Percentiles rank a stretch among this genome's conserved stretches.
phyloP scores from a whole-genome alignment of 192 early-diverging fungal species.

The Coemansia sp. region DNA sequence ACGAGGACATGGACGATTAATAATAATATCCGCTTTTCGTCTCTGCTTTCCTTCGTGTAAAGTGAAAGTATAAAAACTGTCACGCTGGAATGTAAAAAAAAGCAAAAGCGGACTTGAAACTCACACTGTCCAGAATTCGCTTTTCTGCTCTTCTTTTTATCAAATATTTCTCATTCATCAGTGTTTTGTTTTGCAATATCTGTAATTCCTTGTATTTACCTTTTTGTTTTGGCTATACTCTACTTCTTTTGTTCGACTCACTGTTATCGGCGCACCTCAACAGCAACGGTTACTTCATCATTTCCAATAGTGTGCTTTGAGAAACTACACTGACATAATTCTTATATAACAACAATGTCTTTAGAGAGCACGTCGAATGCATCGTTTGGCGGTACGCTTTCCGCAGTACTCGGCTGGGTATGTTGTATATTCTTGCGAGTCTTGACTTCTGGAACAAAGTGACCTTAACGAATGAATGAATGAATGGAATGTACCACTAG shows the following conservation, averaged over 20 bases:
- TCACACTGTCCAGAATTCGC: neutral
- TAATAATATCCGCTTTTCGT: neutral
- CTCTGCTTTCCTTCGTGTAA: neutral
- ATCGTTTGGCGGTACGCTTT: conserved; percentile 26
- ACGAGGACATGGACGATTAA: neutral
- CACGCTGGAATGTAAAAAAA: neutral
- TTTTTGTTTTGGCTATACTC: neutral
- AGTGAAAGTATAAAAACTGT: neutral
- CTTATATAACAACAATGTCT: neutral
- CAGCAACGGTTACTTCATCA: no score
- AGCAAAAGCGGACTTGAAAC: neutral
- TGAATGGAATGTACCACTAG: no score
- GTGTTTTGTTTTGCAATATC: neutral
- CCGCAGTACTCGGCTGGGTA: conserved; percentile 42
- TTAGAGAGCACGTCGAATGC: neutral
- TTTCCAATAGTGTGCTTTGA: neutral
- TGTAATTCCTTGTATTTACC: neutral
- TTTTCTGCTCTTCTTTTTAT: neutral
- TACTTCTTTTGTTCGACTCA: neutral
- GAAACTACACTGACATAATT: no score
- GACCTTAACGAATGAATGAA: no score
- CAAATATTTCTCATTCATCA: neutral
- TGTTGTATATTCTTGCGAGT: neutral
- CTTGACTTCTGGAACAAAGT: no score
- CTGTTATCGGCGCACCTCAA: neutral